Conservation (phyloP, 2,329 filamentous ascomycete species). For the Aspergillus fumigatus region DNA sequence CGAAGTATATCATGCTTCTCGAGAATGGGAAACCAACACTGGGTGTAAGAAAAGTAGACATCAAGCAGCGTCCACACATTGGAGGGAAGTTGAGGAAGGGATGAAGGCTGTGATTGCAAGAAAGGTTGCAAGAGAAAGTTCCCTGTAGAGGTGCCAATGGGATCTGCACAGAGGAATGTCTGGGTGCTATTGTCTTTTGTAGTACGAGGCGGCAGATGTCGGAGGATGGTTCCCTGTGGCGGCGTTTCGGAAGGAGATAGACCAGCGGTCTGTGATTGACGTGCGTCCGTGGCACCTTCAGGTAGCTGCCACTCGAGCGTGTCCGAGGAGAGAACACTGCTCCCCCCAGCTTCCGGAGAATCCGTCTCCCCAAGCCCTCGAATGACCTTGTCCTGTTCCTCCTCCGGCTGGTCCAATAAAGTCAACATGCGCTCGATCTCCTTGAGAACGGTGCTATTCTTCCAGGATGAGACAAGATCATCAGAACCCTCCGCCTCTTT, state of each 20-base stretch:
- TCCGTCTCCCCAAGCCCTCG: conserved; percentile 19
- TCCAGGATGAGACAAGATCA: conserved; percentile 59
- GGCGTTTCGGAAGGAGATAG: conserved; percentile 25
- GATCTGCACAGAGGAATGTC: conserved; percentile 9
- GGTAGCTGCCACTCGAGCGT: conserved; percentile 32
- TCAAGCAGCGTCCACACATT: conserved; percentile 55
- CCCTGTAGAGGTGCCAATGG: not conserved
- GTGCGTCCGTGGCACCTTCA: conserved; percentile 16
- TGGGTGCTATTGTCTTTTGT: conserved; percentile 26
- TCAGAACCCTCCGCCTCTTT: conserved; percentile 48
- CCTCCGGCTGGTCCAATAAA: conserved; percentile 29
- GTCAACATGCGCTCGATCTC: conserved; percentile 62
- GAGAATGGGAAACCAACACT: conserved; percentile 71
- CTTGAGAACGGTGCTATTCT: conserved; percentile 57
- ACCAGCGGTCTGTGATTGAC: conserved; percentile 15
- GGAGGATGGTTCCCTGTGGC: conserved; percentile 10
- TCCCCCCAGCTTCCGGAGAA: conserved; percentile 27
- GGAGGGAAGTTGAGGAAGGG: conserved; percentile 49
- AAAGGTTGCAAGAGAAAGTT: not conserved
- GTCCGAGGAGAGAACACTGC: conserved; percentile 28
- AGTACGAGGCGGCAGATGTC: conserved; percentile 6
- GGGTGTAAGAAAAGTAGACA: conserved; percentile 69
- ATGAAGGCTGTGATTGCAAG: conserved; percentile 2
- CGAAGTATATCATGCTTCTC: conserved; percentile 61
- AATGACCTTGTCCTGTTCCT: conserved; percentile 33